These are phyloP conservation scores for Malbranchea zuffiana DNA, from an alignment of 2,329 filamentous ascomycete genomes.

Conservation along the genomic window DNA sequence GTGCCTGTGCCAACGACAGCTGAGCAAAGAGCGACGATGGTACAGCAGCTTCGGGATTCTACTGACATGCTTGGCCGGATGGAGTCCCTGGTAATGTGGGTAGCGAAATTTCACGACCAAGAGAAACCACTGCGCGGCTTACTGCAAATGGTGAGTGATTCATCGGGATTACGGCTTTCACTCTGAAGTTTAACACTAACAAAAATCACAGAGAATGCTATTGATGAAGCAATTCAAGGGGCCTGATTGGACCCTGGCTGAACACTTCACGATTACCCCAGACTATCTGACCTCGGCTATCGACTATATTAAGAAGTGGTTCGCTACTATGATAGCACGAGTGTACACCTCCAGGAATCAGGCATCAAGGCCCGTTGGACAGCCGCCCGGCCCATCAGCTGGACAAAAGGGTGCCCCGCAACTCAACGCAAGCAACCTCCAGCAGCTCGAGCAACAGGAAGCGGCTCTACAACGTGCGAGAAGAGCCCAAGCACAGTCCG, in stretches of 20 bases:
- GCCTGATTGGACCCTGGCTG: conserved; percentile 33
- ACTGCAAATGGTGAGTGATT: conserved; percentile 28
- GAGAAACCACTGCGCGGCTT: conserved; percentile 30
- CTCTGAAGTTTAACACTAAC: conserved; percentile 6
- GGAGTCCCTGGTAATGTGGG: conserved; percentile 33
- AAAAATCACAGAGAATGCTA: conserved; percentile 28
- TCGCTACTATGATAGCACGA: conserved; percentile 29
- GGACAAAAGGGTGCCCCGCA: conserved; percentile 22
- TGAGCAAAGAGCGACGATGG: conserved; percentile 30
- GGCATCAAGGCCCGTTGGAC: conserved; percentile 14
- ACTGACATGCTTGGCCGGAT: conserved; percentile 35
- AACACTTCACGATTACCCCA: conserved; percentile 35
- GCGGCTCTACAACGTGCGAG: conserved; percentile 32
- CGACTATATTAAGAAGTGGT: conserved; percentile 32
- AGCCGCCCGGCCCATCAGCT: conserved; percentile 18
- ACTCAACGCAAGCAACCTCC: conserved; percentile 38
- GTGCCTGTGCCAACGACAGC: conserved; percentile 28
- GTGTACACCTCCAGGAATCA: conserved; percentile 19
- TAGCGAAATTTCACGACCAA: conserved; percentile 30
- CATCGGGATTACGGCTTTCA: background rate
- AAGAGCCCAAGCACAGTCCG: conserved; percentile 30
- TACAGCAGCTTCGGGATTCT: conserved; percentile 31
- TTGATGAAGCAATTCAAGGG: conserved; percentile 38
- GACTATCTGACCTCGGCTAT: conserved; percentile 31
- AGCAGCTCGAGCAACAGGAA: conserved; percentile 39